phyloP scores from a whole-genome alignment of 2,329 filamentous ascomycete species.

The Fusarium circinatum region DNA sequence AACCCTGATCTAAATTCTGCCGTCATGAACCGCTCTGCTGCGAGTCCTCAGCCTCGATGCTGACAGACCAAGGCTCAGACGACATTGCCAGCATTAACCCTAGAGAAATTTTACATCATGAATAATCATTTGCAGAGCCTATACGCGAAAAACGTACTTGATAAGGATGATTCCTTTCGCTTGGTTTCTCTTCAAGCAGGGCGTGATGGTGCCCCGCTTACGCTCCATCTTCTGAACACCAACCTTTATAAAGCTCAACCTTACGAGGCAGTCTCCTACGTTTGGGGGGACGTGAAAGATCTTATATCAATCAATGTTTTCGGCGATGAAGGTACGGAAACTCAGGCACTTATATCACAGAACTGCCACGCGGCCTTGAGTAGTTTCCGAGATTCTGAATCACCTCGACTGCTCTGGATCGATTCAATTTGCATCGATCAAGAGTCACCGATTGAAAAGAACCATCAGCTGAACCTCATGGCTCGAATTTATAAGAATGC shows the following conservation, averaged over 20 bases:
- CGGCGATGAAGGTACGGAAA: accelerated
- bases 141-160: background rate
- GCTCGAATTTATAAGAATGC: background rate
- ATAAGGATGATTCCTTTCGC: background rate
- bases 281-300: background rate
- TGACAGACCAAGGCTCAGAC: background rate
- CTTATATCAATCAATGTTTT: background rate
- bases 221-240: background rate
- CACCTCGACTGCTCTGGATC: background rate
- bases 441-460: background rate
- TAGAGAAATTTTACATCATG: background rate
- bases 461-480: background rate
- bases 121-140: background rate
- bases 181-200: background rate
- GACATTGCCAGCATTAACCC: accelerated
- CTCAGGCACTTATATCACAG: background rate
- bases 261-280: background rate
- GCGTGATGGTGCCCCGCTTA: background rate
- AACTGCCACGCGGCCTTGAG: background rate
- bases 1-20: background rate
- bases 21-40: background rate
- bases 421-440: background rate
- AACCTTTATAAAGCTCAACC: background rate
- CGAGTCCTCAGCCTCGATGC: background rate
- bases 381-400: background rate